Conservation (phyloP, 495 filamentous ascomycete genomes). For the Aspergillus asperescens region DNA sequence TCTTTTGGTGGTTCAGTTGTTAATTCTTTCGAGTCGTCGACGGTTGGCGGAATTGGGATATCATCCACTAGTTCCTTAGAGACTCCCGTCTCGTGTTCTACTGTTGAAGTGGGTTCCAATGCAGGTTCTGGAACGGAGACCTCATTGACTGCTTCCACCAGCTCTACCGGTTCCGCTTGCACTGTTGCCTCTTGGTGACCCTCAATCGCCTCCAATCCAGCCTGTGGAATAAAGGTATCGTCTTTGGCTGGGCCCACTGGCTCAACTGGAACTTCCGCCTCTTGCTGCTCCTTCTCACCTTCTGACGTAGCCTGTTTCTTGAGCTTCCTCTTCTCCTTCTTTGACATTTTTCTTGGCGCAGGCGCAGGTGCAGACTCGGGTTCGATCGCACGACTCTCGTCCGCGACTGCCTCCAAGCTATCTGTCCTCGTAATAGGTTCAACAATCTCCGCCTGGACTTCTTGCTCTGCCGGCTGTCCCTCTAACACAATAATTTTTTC, state of each 20-base stretch:
- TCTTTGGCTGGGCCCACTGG: constrained; percentile 2
- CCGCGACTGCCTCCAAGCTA: background rate
- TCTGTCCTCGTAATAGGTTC: background rate
- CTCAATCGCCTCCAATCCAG: background rate
- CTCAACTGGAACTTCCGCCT: background rate
- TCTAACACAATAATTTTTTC: background rate
- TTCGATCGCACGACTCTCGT: background rate
- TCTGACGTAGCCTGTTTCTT: constrained; percentile 29
- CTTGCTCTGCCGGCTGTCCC: constrained; percentile 1
- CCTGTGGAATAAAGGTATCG: background rate
- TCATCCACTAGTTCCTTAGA: background rate
- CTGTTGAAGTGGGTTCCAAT: background rate
- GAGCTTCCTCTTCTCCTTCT: constrained; percentile 41
- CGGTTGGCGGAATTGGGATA: background rate
- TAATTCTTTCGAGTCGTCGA: background rate
- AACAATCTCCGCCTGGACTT: background rate
- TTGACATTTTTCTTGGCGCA: constrained; percentile 29
- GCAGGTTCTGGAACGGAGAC: background rate
- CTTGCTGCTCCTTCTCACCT: constrained; percentile 9
- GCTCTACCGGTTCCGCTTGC: background rate
- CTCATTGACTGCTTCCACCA: background rate
- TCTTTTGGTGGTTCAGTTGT: constrained; percentile 8
- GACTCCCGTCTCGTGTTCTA: background rate
- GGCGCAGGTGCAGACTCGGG: background rate
- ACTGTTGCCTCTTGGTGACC: background rate